Conservation (phyloP, 805 yeast genomes). For the Lipomyces orientalis region DNA sequence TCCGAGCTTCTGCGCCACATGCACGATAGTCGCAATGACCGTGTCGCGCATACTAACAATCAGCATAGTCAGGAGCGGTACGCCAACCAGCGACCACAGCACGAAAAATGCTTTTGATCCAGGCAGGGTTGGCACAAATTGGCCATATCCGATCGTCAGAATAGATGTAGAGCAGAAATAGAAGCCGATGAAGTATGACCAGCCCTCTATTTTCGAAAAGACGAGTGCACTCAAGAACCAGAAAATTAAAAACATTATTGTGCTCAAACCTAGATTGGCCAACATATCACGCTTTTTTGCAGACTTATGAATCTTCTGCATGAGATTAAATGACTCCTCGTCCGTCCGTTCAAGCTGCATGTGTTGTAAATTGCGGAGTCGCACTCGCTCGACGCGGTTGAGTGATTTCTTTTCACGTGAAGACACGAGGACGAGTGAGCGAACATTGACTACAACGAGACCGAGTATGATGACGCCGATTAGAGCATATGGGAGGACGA, state of each 20-base stretch:
- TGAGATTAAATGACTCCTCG: constrained; percentile 58
- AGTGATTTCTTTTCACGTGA: constrained; percentile 68
- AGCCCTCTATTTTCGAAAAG: constrained; percentile 64
- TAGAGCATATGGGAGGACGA: constrained; percentile 67
- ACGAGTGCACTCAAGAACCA: constrained; percentile 77
- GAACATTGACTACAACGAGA: constrained; percentile 71
- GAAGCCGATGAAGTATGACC: constrained; percentile 72
- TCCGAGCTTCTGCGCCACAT: constrained; percentile 5
- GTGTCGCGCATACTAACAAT: constrained; percentile 74
- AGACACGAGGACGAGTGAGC: constrained; percentile 66
- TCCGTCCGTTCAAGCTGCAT: constrained; percentile 1
- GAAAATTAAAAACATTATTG: constrained; percentile 47
- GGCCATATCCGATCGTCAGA: constrained; percentile 86
- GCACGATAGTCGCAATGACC: constrained; percentile 35
- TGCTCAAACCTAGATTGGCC: constrained; percentile 1
- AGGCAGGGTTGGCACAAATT: constrained; percentile 62
- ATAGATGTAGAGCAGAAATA: constrained; percentile 79
- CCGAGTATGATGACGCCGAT: constrained; percentile 77
- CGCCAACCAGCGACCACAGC: constrained; percentile 80
- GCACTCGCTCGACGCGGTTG: constrained; percentile 62
- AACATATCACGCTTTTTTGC: constrained; percentile 43
- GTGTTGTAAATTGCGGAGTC: constrained; percentile 47
- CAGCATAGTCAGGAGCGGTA: constrained; percentile 87
- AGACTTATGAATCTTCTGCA: constrained; percentile 56
- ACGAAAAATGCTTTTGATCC: constrained; percentile 78